These are phyloP conservation scores for Colletotrichum somersetense DNA, from an alignment of 2,329 filamentous ascomycete species.

Conservation along the genomic window DNA sequence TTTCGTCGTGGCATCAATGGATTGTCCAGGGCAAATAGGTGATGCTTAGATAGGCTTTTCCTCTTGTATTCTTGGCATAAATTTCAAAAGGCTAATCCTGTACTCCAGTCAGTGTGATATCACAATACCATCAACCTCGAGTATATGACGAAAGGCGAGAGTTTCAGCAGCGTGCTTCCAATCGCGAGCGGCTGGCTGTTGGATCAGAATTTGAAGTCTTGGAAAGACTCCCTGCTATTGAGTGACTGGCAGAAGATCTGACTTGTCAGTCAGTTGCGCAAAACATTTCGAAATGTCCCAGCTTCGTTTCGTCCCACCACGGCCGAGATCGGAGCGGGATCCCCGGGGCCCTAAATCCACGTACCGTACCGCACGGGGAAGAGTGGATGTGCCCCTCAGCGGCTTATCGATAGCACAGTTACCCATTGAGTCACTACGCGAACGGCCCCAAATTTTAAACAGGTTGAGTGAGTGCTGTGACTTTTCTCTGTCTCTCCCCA, in stretches of 20 bases:
- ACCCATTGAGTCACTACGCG: conserved; percentile 35
- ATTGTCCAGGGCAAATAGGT: too few relatives aligned
- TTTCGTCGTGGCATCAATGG: too few relatives aligned
- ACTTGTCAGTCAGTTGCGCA: background rate
- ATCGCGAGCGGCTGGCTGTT: too few relatives aligned
- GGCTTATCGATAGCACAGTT: conserved; percentile 36
- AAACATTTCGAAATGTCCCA: background rate
- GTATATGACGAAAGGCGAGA: too few relatives aligned
- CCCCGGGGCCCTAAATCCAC: background rate
- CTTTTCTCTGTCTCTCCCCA: conserved; percentile 10
- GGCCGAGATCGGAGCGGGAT: conserved; percentile 23
- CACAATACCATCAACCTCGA: too few relatives aligned
- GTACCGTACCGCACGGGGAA: background rate
- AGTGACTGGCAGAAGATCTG: background rate
- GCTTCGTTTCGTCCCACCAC: background rate
- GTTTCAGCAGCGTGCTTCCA: too few relatives aligned
- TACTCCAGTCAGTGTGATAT: too few relatives aligned
- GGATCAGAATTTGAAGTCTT: too few relatives aligned
- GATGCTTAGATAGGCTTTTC: too few relatives aligned
- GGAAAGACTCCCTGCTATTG: background rate
- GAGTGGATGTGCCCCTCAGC: conserved; percentile 14
- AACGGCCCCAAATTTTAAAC: conserved; percentile 36
- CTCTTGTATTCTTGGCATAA: too few relatives aligned
- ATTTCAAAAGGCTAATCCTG: too few relatives aligned
- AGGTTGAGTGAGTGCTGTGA: background rate